Evolutionary conservation across 2,329 filamentous ascomycete genomes (phyloP), one percentile per base, ranked within the genome.

Genomic region (Xylaria sp.): DNA sequence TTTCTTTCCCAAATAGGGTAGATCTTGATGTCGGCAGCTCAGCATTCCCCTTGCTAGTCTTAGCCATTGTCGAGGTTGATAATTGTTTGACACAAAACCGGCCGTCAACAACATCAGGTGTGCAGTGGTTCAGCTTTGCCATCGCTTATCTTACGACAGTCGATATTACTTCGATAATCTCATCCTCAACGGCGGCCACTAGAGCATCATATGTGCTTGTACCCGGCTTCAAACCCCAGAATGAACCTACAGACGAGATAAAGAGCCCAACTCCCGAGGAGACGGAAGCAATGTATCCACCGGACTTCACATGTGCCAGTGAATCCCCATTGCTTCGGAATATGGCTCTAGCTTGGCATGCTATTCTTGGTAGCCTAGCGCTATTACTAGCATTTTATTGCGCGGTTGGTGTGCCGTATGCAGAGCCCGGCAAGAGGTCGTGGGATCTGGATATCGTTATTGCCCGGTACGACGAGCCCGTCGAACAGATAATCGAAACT

Each of bases 371-470:
- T 18, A 65, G 41, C 8, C 46, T 72, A 28, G 62, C 69, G 18
- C 23, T 72, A 3, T 59, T 70, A 13, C 52, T 73, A 1, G 37
- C 66, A 31, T 57, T 67, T 34, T 66, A 64, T 23, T 70, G 63
- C 46, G 65, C 65, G 25, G 20, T 70, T n/a, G 56, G 56, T 48
- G 55, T 48, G 34, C 62, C 69, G 6, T 52, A 50, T 23, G 20
- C 28, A 20, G 67, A 72, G 23, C 58, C 67, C 2, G 37, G n/a
- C 34, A 66, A 39, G 20, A 65, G 60, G 18, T 68, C 67, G 12
- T 70, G 69, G 67, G 71, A 73, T 63, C 52, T 73, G 1, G 71
- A 73, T 41, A 72, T 73, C 51, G 71, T 73, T 25, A 63, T 73
- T 48, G 71, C 71, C n/a, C 66, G 71, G 67, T 73, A 73, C 44